These are phyloP conservation scores for Xylaria scruposa DNA, from an alignment of 495 filamentous ascomycete species.

Conservation along the genomic window DNA sequence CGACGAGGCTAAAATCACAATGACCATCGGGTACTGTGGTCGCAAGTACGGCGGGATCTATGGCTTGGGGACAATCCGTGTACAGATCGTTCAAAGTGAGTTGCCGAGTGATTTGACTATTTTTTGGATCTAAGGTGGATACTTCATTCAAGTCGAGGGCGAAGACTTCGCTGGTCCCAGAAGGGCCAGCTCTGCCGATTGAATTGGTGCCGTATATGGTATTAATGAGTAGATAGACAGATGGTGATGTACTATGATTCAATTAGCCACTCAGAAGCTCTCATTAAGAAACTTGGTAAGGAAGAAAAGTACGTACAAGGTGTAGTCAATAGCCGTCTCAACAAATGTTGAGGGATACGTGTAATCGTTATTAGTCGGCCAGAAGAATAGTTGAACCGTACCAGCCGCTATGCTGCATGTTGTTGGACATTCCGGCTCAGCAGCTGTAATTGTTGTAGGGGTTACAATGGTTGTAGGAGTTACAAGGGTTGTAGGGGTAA, in stretches of 20 bases:
- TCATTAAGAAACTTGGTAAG: not conserved
- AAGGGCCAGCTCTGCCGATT: constrained; percentile 30
- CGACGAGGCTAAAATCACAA: constrained; percentile 42
- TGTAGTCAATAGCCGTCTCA: constrained; percentile 38
- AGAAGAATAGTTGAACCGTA: constrained; percentile 45
- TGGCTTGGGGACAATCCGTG: constrained; percentile 40
- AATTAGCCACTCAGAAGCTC: constrained; percentile 14
- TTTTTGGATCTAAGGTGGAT: constrained; percentile 35
- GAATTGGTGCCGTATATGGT: constrained; percentile 41
- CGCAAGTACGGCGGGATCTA: constrained; percentile 34
- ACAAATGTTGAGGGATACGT: constrained; percentile 45
- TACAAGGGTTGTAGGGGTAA: constrained; percentile 12
- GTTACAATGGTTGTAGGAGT: constrained; percentile 9
- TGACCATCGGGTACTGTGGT: constrained; percentile 34
- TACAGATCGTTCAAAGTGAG: constrained; percentile 40
- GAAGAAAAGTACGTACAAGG: constrained; percentile 40
- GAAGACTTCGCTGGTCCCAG: constrained; percentile 36
- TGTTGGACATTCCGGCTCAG: constrained; percentile 30
- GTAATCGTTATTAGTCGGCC: constrained; percentile 42
- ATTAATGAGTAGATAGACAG: constrained; percentile 47
- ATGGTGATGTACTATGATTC: constrained; percentile 44
- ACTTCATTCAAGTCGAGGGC: constrained; percentile 38
- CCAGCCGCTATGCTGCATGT: constrained; percentile 45
- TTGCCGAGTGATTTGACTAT: constrained; percentile 32
- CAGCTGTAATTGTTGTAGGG: not conserved